phyloP scores from a whole-genome alignment of 371 early-diverging fungal species.

The Hamiltosporidium magnivora region DNA sequence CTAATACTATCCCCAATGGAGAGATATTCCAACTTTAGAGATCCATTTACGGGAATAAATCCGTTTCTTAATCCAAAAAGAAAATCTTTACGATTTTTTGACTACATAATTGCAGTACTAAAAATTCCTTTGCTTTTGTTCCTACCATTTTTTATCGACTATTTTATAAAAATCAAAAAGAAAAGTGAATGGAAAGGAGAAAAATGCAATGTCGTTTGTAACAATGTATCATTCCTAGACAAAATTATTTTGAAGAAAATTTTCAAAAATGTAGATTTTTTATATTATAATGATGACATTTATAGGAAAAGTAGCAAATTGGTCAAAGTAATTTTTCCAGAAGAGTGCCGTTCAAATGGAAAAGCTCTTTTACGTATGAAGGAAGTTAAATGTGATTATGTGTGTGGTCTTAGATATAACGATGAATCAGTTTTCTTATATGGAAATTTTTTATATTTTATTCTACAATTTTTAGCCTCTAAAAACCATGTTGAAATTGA shows the following conservation, averaged over 20 bases:
- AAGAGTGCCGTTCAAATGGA: conserved; percentile 26
- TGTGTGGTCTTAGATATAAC: conserved; percentile 35
- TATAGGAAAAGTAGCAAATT: neutral
- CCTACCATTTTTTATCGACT: neutral
- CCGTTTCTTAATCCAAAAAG: conserved; percentile 35
- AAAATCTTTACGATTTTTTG: conserved; percentile 1
- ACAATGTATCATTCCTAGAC: conserved; percentile 29
- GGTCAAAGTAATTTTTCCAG: conserved; percentile 7
- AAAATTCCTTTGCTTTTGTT: no score
- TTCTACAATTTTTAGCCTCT: conserved; percentile 29
- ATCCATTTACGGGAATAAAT: conserved; percentile 47
- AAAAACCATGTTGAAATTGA: conserved; percentile 23
- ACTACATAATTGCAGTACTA: neutral
- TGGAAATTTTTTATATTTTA: conserved; percentile 27
- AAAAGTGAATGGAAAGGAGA: neutral
- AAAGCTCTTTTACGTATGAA: conserved; percentile 23
- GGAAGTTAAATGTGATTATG: conserved; percentile 14
- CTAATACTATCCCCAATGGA: conserved; percentile 26
- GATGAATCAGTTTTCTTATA: conserved; percentile 31
- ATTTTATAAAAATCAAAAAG: neutral
- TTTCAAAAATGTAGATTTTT: neutral
- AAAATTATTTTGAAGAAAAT: conserved; percentile 18
- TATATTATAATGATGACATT: neutral
- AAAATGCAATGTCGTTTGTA: conserved; percentile 3
- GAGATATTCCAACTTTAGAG: conserved; percentile 42